Conservation (phyloP, 192 early-diverging fungal species). For the Linderina pennispora region DNA sequence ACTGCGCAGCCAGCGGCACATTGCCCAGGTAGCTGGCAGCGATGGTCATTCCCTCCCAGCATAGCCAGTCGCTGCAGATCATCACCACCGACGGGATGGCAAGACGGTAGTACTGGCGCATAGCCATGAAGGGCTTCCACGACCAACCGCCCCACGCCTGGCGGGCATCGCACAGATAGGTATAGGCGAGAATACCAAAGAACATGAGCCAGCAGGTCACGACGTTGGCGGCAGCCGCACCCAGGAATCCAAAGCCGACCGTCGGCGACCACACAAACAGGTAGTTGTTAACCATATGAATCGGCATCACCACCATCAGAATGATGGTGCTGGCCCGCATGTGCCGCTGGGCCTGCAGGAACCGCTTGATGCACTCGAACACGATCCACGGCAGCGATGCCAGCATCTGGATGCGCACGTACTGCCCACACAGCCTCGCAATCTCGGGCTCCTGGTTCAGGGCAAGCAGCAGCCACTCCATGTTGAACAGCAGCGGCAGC, state of each 20-base stretch:
- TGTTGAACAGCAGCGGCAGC: slow-evolving; percentile 59
- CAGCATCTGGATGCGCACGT: slow-evolving; percentile 59
- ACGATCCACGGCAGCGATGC: slow-evolving; percentile 72
- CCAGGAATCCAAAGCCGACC: slow-evolving; percentile 70
- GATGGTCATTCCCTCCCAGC: slow-evolving; percentile 24
- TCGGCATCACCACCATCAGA: slow-evolving; percentile 59
- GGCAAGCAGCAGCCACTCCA: slow-evolving; percentile 61
- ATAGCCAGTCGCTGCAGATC: slow-evolving; percentile 69
- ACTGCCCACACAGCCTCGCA: slow-evolving; percentile 62
- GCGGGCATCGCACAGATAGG: slow-evolving; percentile 47
- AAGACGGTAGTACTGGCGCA: slow-evolving; percentile 53
- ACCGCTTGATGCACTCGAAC: slow-evolving; percentile 86
- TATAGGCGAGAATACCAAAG: slow-evolving; percentile 57
- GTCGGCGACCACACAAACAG: slow-evolving; percentile 68
- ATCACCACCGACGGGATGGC: slow-evolving; percentile 70
- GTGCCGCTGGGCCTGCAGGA: slow-evolving; percentile 83
- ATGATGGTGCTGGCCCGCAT: slow-evolving; percentile 82
- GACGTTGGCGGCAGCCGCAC: slow-evolving; percentile 75
- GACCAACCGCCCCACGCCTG: slow-evolving; percentile 72
- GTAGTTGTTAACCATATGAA: slow-evolving; percentile 75
- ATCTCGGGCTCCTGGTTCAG: slow-evolving; percentile 69
- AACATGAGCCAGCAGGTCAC: slow-evolving; percentile 74
- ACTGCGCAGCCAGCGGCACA: slow-evolving; percentile 37
- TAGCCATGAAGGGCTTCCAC: slow-evolving; percentile 19
- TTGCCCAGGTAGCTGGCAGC: slow-evolving; percentile 43